Conservation (phyloP, 306 rosid genomes). For the Vigna radiata region DNA sequence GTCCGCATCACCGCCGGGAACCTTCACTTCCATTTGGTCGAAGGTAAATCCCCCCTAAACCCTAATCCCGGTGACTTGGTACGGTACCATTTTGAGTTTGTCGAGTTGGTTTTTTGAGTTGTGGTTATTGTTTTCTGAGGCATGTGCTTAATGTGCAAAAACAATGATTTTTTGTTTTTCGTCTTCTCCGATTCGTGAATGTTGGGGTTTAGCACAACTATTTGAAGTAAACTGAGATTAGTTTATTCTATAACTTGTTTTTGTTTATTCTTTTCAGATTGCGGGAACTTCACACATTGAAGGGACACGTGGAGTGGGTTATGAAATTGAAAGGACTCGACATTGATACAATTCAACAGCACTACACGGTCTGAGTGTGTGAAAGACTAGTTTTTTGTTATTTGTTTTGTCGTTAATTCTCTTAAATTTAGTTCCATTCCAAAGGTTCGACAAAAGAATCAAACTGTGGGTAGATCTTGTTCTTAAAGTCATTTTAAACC, state of each 20-base stretch:
- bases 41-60: too few species aligned
- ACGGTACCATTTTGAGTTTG: too few species aligned
- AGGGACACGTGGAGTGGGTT: constrained; percentile 82
- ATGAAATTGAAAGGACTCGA: constrained; percentile 83
- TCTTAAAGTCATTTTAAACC: constrained; percentile 26
- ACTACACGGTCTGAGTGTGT: constrained; percentile 70
- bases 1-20: too few species aligned
- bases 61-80: too few species aligned
- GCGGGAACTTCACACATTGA: constrained; percentile 84
- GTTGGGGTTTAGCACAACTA: too few species aligned
- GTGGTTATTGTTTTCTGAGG: too few species aligned
- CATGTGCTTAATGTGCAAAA: too few species aligned
- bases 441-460: constrained; percentile 26
- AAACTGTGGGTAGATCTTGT: constrained; percentile 17
- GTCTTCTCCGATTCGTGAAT: too few species aligned
- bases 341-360: constrained; percentile 77
- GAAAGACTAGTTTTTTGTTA: not conserved
- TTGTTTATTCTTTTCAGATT: constrained; percentile 50
- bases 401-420: constrained; percentile 13
- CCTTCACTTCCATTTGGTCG: too few species aligned
- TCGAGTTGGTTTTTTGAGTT: too few species aligned
- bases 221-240: too few species aligned
- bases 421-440: not conserved
- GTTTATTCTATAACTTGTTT: not conserved
- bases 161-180: too few species aligned